Evolutionary conservation across 176 grass and related monocot species (phyloP).

Genomic region (Musa troglodytarum): DNA sequence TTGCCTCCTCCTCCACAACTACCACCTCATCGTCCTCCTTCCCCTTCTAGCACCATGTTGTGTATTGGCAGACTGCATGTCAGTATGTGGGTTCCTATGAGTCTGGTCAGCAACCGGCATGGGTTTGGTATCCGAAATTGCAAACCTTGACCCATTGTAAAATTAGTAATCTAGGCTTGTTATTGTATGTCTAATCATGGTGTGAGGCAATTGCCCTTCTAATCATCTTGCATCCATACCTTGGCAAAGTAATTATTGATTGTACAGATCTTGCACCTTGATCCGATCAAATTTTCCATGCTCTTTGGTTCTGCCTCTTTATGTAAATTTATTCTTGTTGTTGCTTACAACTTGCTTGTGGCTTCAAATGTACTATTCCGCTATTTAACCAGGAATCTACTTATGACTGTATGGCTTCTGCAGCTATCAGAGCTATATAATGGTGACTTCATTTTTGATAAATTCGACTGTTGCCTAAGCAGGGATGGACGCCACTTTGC

Average conservation of each 20-base stretch:
- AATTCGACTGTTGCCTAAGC: slow-evolving; percentile 23
- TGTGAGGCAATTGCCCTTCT: neutral
- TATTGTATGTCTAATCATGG: neutral
- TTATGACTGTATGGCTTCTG: slow-evolving; percentile 7
- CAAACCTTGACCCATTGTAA: too few species aligned
- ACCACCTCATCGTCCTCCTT: too few species aligned
- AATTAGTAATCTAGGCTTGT: neutral
- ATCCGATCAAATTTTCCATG: neutral
- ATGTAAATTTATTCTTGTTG: neutral
- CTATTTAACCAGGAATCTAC: neutral
- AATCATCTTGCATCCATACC: neutral
- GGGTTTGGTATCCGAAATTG: too few species aligned
- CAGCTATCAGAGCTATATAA: slow-evolving; percentile 22
- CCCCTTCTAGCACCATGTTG: too few species aligned
- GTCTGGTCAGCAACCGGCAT: too few species aligned
- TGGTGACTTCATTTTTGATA: slow-evolving; percentile 24
- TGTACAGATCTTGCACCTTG: neutral
- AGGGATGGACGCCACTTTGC: slow-evolving; percentile 13
- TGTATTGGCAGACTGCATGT: too few species aligned
- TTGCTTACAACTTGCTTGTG: neutral
- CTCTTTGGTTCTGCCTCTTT: neutral
- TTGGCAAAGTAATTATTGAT: neutral
- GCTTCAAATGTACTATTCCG: neutral
- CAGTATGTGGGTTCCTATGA: too few species aligned
- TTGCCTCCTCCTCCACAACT: too few species aligned